Base-by-base conservation (phyloP, 352 stramenopile genomes). In the Phytopythium aichiense region DNA sequence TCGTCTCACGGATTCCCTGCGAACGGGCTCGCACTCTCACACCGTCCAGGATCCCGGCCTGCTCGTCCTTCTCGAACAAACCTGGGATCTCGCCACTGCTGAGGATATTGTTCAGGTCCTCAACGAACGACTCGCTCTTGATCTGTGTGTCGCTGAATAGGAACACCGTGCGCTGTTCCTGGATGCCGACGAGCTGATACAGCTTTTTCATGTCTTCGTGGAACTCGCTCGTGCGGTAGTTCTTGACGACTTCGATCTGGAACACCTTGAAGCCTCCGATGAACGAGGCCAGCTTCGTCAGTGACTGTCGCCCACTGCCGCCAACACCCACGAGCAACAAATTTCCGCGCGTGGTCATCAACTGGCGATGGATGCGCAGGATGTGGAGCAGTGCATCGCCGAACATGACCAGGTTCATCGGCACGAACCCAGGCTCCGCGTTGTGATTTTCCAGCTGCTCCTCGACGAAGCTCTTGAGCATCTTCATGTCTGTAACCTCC, bases 101-200 rank as follows among this genome's bases (percentile, higher is more conserved):
- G 4, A 98, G 67, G 7, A 98, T 92, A 56, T 97, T 98, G 73
- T 96, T 98, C 1, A 98, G 67, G 58, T 98, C 93, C 60, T 98
- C 91, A 9, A 98, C 72, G 58, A 98, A 98, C 25, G 73, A 88
- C 60, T 98, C 91, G 45, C 89, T 93, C 67, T 98, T 97, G 67
- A 98, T 96, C 64, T 98, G 91, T 7, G 85, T 98, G 57, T 98
- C 93, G 52, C 89, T 98, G 57, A 98, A 98, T 12, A 98, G 66
- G 60, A 98, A 98, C 0, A 94, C 86, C 0, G 89, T 96, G 38
- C 84, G 82, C 48, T 94, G 91, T 53, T 92, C 86, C 30, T 92
- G 73, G 9, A 95, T 60, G 4, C 90, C 93, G 11, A 88, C 83
- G 57, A 88, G 82, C 31, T 81, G 68, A 52, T 91, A 93, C 7